Percentiles rank a stretch among this genome's conserved stretches.
phyloP scores from a whole-genome alignment of 164 flowering plant genomes.

The Magnolia changhungtana region DNA sequence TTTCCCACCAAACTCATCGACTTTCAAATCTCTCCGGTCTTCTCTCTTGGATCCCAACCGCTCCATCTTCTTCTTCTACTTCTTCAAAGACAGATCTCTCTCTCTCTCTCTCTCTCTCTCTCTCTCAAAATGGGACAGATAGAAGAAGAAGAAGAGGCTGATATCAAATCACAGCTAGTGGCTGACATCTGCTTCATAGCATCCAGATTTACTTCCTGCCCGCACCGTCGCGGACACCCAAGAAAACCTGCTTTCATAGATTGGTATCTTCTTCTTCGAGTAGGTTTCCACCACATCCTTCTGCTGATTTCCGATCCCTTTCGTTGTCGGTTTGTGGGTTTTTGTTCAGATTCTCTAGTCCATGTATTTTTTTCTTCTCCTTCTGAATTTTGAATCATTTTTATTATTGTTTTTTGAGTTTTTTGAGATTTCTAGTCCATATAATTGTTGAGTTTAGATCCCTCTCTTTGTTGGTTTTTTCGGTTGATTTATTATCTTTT shows the following conservation, averaged over 20 bases:
- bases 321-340: background rate
- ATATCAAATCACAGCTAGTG: conserved; percentile 49
- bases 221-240: conserved; percentile 8
- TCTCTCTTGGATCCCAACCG: conserved; percentile 46
- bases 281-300: conserved; percentile 27
- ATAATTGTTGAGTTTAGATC: too few relatives aligned
- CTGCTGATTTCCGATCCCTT: background rate
- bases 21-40: conserved; percentile 48
- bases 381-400: too few relatives aligned
- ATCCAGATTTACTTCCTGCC: conserved; percentile 24
- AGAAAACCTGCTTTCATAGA: conserved; percentile 47
- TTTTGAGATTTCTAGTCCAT: too few relatives aligned
- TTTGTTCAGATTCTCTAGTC: background rate
- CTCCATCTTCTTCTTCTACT: conserved; percentile 36
- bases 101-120: conserved; percentile 9
- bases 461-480: too few relatives aligned
- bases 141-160: conserved; percentile 26
- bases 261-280: conserved; percentile 78
- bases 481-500: too few relatives aligned
- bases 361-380: background rate
- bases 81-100: background rate
- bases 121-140: conserved; percentile 24
- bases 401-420: too few relatives aligned
- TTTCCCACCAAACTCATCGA: conserved; percentile 35
- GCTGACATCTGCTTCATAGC: conserved; percentile 50